Conservation (phyloP, 208 protist genomes). For the Wallacemonas rigidus region DNA sequence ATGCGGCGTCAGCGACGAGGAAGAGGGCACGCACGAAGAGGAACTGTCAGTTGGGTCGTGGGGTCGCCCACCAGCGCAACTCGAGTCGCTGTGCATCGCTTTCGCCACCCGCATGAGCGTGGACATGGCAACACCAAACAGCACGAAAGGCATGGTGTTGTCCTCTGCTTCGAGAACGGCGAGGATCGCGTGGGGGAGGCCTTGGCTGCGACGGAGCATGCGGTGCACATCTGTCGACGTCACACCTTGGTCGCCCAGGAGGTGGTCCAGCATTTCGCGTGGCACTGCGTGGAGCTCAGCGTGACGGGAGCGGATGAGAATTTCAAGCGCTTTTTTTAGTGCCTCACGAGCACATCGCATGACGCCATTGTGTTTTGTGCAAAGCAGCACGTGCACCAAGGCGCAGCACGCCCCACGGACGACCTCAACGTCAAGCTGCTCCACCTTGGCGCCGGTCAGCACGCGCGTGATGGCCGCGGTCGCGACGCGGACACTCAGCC, state of each 20-base stretch:
- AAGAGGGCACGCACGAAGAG: neutral
- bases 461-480: conserved; percentile 48
- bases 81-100: neutral
- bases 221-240: conserved; percentile 65
- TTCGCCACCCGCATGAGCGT: conserved; percentile 50
- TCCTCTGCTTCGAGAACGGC: conserved; percentile 87
- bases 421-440: conserved; percentile 37
- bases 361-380: conserved; percentile 92
- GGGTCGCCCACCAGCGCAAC: no score
- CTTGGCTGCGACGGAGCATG: conserved; percentile 90
- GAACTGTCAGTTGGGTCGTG: neutral
- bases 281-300: conserved; percentile 58
- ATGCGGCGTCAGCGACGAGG: neutral
- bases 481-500: conserved; percentile 78
- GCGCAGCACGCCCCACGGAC: conserved; percentile 53
- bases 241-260: conserved; percentile 80
- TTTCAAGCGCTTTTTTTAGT: conserved; percentile 49
- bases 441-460: conserved; percentile 35
- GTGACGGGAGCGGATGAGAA: conserved; percentile 67
- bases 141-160: conserved; percentile 49
- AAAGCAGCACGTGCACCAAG: conserved; percentile 73
- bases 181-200: conserved; percentile 82
- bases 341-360: conserved; percentile 79
- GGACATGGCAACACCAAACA: conserved; percentile 77
- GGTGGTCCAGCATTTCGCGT: conserved; percentile 56